Base-by-base conservation (phyloP, 371 early-diverging fungal species). In the Zychaea mexicana region DNA sequence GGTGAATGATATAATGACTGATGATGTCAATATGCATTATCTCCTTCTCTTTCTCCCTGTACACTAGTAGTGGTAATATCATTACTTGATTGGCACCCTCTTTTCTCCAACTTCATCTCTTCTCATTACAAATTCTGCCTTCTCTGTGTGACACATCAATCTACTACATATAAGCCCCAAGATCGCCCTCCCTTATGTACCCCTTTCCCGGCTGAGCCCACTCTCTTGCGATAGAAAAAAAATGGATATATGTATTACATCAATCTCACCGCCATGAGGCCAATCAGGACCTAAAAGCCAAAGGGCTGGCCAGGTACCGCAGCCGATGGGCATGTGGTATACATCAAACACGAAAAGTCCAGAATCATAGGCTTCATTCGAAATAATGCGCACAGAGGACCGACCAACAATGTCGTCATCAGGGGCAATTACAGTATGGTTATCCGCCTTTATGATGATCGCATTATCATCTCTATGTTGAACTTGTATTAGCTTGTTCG, bases 301-400 rank as follows among this genome's bases (percentile, higher is more conserved):
- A 27, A 74, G 49, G 17, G 76, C 77, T 21, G 79, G 79, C 72
- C 69, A 69, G 6, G 69, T 70, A 15, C 77, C 79, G 46, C 79
- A 79, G 0, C 77, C 82, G 27, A 42, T 31, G 2, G 82, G 82
- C 28, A 79, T 68, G 57, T 82, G 79, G 10, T 52, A 49, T 9
- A 72, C 42, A 49, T 81, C 81, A 67, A 76, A 69, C 12, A 77
- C 27, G 42, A 81, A 70, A 26, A 81, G 62, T 5, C 77, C 81
- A 8, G 30, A n/a, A 46, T 69, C 68, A 61, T 66, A 69, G 7
- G 24, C 52, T 22, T 71, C 61, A 21, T 76, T 62, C 5, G 65
- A 59, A 13, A 39, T 52, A 31, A 74, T 38, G 8, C 79, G 69
- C 4, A 79, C 65, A n/a, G 76, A 72, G n/a, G 53, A 26, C 17